These are phyloP conservation scores for Tremella mesenterica DNA, from an alignment of 768 basidiomycete species.

Conservation along the genomic window DNA sequence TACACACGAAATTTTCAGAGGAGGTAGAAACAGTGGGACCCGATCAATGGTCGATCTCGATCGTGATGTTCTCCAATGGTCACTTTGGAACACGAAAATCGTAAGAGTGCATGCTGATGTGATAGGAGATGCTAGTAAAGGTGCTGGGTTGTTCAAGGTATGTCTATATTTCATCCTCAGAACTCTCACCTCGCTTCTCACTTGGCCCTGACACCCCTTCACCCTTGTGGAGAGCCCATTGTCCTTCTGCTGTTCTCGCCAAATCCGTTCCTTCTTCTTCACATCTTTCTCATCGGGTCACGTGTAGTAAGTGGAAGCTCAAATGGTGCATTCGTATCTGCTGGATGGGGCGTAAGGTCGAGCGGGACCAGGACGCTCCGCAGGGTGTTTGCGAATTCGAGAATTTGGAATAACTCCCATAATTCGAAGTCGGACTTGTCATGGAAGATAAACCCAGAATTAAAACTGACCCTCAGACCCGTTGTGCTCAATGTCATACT, in stretches of 20 bases:
- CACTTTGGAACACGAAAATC: too few species aligned
- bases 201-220: background rate
- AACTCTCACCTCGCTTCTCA: background rate
- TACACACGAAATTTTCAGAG: too few species aligned
- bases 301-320: too few species aligned
- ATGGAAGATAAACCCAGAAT: background rate
- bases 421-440: background rate
- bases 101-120: too few species aligned
- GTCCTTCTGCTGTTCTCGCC: background rate
- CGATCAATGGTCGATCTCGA: too few species aligned
- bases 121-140: conserved; percentile 73
- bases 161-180: conserved; percentile 44
- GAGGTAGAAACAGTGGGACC: too few species aligned
- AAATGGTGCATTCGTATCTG: background rate
- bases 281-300: too few species aligned
- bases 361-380: too few species aligned
- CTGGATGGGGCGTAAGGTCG: background rate
- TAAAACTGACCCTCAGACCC: conserved; percentile 42
- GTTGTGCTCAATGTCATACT: conserved; percentile 69
- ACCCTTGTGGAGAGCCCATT: background rate
- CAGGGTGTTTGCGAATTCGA: too few species aligned
- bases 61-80: too few species aligned
- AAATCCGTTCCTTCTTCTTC: too few species aligned
- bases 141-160: conserved; percentile 92
- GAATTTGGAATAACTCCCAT: too few species aligned